Conservation (phyloP, 768 basidiomycete genomes). For the Naganishia onofrii region DNA sequence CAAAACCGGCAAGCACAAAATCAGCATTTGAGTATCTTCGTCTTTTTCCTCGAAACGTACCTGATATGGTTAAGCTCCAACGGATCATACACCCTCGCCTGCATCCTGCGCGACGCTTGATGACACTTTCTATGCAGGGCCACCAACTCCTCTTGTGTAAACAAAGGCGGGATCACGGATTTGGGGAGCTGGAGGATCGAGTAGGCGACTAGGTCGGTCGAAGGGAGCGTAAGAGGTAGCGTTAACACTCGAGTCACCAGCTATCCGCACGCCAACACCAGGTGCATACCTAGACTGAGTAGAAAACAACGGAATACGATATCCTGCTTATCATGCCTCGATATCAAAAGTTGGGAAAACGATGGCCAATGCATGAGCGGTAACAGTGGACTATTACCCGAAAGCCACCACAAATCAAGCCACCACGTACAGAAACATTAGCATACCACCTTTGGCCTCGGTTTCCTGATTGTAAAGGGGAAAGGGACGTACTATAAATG, state of each 20-base stretch:
- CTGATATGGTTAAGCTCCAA: conserved; percentile 31
- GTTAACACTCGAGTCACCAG: too few relatives aligned
- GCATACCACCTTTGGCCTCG: neutral
- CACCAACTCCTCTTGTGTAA: conserved; percentile 33
- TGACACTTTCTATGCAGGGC: conserved; percentile 36
- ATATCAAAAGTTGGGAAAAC: conserved; percentile 38
- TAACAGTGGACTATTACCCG: conserved; percentile 32
- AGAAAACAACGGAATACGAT: conserved; percentile 36
- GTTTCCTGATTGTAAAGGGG: neutral
- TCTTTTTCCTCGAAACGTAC: conserved; percentile 6
- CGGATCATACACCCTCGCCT: conserved; percentile 28
- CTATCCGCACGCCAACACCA: too few relatives aligned
- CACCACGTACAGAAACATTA: neutral
- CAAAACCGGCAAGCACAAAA: neutral
- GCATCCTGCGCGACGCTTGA: conserved; percentile 28
- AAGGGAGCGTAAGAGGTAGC: neutral
- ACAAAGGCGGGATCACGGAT: conserved; percentile 32
- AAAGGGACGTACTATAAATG: conserved; percentile 37
- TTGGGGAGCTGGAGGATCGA: conserved; percentile 38
- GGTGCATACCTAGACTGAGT: conserved; percentile 37
- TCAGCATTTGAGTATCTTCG: neutral
- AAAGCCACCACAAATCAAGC: neutral
- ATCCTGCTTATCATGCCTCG: conserved; percentile 35
- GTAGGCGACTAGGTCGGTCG: conserved; percentile 33
- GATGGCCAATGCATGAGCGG: conserved; percentile 41